Conservation (phyloP, 805 yeast species). For the Wickerhamomyces ciferrii region DNA sequence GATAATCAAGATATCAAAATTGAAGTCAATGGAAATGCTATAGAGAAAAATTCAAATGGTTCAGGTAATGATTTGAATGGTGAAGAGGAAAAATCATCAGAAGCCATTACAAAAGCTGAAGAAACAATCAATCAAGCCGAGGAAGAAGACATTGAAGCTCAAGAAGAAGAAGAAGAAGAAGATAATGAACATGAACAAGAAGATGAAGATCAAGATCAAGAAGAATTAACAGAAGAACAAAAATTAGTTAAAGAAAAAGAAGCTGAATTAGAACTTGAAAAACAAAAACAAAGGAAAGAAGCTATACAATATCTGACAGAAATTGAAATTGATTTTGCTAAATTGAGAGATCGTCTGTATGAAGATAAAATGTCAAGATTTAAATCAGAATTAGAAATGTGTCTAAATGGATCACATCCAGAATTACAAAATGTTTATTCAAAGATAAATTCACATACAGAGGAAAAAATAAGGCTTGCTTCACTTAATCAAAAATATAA, state of each 20-base stretch:
- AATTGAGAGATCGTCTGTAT: slow-evolving; percentile 75
- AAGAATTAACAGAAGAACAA: slow-evolving; percentile 18
- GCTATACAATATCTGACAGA: slow-evolving; percentile 72
- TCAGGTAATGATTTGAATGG: neutral
- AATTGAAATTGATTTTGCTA: slow-evolving; percentile 85
- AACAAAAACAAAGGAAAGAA: slow-evolving; percentile 42
- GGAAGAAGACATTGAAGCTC: slow-evolving; percentile 10
- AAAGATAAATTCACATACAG: slow-evolving; percentile 68
- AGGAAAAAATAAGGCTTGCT: slow-evolving; percentile 55
- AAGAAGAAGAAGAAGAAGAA: slow-evolving; percentile 11
- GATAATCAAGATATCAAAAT: slow-evolving; percentile 13
- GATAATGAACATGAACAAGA: slow-evolving; percentile 16
- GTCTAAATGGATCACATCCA: slow-evolving; percentile 88
- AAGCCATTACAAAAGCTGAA: slow-evolving; percentile 13
- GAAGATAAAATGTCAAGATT: slow-evolving; percentile 75
- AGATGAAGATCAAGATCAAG: slow-evolving; percentile 19
- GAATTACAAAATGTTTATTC: slow-evolving; percentile 70
- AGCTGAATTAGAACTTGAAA: slow-evolving; percentile 16
- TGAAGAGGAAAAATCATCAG: slow-evolving; percentile 11
- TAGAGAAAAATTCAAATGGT: neutral
- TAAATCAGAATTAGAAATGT: slow-evolving; percentile 80
- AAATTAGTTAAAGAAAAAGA: slow-evolving; percentile 15
- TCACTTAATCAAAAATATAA: slow-evolving; percentile 54
- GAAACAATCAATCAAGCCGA: slow-evolving; percentile 9
- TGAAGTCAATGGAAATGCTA: slow-evolving; percentile 10